Percentiles rank a stretch among this genome's conserved stretches.
phyloP scores from a whole-genome alignment of 208 protist genomes.

The Leptomonas pyrrhocoris region DNA sequence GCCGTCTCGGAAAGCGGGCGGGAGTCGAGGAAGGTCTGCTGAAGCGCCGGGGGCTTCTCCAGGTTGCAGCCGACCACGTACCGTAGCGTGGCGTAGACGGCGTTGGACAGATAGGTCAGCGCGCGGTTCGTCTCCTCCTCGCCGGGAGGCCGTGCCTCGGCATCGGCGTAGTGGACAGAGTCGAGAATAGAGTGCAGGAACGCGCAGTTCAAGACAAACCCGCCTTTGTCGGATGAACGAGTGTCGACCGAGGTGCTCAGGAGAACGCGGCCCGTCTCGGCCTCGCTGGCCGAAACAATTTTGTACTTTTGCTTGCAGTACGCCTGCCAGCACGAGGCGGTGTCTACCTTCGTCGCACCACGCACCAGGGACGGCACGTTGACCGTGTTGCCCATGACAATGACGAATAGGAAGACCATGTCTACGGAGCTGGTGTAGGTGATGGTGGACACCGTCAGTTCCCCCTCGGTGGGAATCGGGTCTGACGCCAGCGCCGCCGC shows the following conservation, averaged over 20 bases:
- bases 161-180: slow-evolving; percentile 79
- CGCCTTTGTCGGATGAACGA: slow-evolving; percentile 31
- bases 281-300: slow-evolving; percentile 36
- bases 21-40: slow-evolving; percentile 77
- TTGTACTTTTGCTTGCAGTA: slow-evolving; percentile 87
- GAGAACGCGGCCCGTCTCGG: slow-evolving; percentile 45
- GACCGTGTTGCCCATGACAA: slow-evolving; percentile 85
- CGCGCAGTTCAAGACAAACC: slow-evolving; percentile 54
- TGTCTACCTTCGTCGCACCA: slow-evolving; percentile 87
- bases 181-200: slow-evolving; percentile 74
- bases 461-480: slow-evolving; percentile 10
- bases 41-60: slow-evolving; percentile 24
- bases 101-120: slow-evolving; percentile 61
- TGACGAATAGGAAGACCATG: slow-evolving; percentile 85
- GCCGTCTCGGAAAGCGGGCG: slow-evolving; percentile 46
- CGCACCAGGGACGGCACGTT: slow-evolving; percentile 80
- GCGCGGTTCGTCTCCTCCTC: slow-evolving; percentile 75
- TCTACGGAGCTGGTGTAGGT: slow-evolving; percentile 75
- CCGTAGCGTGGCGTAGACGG: slow-evolving; percentile 68
- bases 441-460: slow-evolving; percentile 48
- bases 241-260: slow-evolving; percentile 16
- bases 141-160: slow-evolving; percentile 61
- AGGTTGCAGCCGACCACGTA: slow-evolving; percentile 86
- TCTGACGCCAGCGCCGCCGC: neutral
- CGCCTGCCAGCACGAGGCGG: slow-evolving; percentile 78